phyloP scores from a whole-genome alignment of 345 rosid genomes.

The Eucalyptus urophylla region DNA sequence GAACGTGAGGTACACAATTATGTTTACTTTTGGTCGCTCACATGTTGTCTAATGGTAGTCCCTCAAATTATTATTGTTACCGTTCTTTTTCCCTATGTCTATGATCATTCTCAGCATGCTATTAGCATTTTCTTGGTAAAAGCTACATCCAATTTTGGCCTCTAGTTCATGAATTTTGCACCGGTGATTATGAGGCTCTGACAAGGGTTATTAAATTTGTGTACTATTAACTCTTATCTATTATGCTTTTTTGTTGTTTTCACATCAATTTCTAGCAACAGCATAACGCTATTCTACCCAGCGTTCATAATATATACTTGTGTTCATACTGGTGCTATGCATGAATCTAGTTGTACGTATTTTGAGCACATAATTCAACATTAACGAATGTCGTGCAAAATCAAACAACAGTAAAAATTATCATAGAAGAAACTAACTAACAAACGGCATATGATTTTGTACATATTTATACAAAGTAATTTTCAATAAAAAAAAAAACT shows the following conservation, averaged over 20 bases:
- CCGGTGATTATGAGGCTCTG: rapidly evolving
- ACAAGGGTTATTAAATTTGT: not conserved
- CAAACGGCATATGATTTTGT: no score
- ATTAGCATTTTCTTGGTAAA: no score
- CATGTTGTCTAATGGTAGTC: rapidly evolving
- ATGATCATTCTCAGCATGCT: no score
- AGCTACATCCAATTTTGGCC: no score
- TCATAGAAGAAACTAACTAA: not conserved
- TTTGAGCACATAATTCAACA: not conserved
- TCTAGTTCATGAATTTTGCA: not conserved
- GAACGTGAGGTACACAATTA: no score
- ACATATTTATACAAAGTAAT: rapidly evolving
- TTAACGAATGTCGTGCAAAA: not conserved
- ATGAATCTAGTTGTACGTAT: rapidly evolving
- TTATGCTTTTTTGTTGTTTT: rapidly evolving
- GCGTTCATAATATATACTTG: rapidly evolving
- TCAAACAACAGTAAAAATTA: not conserved
- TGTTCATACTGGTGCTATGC: rapidly evolving
- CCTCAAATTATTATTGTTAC: no score
- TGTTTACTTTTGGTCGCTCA: rapidly evolving
- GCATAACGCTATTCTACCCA: not conserved
- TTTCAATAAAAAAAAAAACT: no score
- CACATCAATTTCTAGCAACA: not conserved
- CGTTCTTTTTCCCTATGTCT: rapidly evolving
- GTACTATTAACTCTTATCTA: no score